phyloP scores from a whole-genome alignment of 2,329 filamentous ascomycete species.

The Aspergillus viridinutans region DNA sequence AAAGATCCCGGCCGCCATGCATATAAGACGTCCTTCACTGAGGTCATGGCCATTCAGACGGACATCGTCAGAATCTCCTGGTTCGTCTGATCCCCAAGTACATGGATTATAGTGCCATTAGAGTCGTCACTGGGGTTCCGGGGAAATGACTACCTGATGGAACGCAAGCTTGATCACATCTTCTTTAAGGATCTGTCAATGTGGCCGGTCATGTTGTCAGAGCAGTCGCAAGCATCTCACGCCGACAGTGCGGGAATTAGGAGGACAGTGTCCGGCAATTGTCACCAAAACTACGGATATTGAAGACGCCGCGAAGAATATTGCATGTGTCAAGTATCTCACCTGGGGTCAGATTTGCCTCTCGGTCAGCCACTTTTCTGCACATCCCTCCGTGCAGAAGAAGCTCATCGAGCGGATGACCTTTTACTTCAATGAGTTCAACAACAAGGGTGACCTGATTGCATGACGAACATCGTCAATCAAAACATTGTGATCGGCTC shows the following conservation, averaged over 20 bases:
- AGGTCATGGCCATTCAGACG: slow-evolving; percentile 28
- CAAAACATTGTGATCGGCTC: slow-evolving; percentile 41
- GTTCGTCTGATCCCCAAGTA: slow-evolving; percentile 39
- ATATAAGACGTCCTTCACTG: slow-evolving; percentile 31
- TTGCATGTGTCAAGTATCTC: slow-evolving; percentile 41
- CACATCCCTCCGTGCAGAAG: slow-evolving; percentile 38
- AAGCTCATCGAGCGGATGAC: slow-evolving; percentile 33
- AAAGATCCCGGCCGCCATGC: slow-evolving; percentile 34
- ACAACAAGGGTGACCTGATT: slow-evolving; percentile 16
- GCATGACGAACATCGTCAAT: slow-evolving; percentile 40
- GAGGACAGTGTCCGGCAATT: slow-evolving; percentile 45
- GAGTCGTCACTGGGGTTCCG: slow-evolving; percentile 32
- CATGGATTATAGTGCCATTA: slow-evolving; percentile 38
- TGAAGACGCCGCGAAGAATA: slow-evolving; percentile 41
- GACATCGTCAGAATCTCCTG: slow-evolving; percentile 41
- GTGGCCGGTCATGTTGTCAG: slow-evolving; percentile 37
- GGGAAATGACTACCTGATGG: slow-evolving; percentile 37
- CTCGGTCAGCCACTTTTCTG: slow-evolving; percentile 44
- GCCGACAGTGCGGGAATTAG: slow-evolving; percentile 43
- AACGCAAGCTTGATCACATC: slow-evolving; percentile 42
- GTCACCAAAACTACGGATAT: slow-evolving; percentile 41
- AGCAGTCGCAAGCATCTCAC: slow-evolving; percentile 47
- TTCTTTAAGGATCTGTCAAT: slow-evolving; percentile 45
- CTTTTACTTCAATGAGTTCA: slow-evolving; percentile 33
- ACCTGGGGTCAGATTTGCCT: slow-evolving; percentile 44